Evolutionary conservation across 768 basidiomycete genomes (phyloP).

Genomic region (Leccinum obscurum): DNA sequence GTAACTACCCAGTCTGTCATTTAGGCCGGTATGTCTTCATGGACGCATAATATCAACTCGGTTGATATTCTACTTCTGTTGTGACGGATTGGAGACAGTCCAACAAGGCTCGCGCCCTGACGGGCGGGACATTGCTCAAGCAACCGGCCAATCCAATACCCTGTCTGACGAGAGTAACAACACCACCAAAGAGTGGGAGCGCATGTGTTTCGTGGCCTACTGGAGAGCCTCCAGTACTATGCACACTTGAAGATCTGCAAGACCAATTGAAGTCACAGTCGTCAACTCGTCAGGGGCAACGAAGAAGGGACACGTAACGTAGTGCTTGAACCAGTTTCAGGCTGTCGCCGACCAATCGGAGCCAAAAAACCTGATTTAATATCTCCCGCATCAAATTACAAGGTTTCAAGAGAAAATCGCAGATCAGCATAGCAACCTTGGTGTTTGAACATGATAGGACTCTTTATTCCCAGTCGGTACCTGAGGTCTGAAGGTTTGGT

Average conservation of each 20-base stretch:
- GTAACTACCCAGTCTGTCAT: not conserved
- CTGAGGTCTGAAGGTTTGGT: not conserved
- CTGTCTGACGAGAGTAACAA: not conserved
- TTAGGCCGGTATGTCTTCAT: not conserved
- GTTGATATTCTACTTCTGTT: too few relatives aligned
- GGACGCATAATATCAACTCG: not conserved
- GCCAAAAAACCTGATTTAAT: not conserved
- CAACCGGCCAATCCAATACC: not conserved
- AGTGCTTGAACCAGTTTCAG: not conserved
- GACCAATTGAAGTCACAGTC: not conserved
- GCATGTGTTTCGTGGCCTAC: not conserved
- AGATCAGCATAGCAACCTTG: not conserved
- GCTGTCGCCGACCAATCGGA: not conserved
- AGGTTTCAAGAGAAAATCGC: not conserved
- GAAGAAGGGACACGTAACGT: not conserved
- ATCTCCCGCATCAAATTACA: not conserved
- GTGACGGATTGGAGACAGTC: not conserved
- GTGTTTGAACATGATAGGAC: not conserved
- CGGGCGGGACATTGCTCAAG: not conserved
- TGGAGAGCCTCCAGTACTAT: not conserved
- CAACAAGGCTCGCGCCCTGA: not conserved
- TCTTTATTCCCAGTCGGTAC: not conserved
- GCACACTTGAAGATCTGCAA: not conserved
- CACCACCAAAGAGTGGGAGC: not conserved
- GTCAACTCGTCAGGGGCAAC: not conserved